These are phyloP conservation scores for Pseudisothecium myosuroides DNA, from an alignment of 225 moss, liverwort and hornwort species.

Conservation along the genomic window DNA sequence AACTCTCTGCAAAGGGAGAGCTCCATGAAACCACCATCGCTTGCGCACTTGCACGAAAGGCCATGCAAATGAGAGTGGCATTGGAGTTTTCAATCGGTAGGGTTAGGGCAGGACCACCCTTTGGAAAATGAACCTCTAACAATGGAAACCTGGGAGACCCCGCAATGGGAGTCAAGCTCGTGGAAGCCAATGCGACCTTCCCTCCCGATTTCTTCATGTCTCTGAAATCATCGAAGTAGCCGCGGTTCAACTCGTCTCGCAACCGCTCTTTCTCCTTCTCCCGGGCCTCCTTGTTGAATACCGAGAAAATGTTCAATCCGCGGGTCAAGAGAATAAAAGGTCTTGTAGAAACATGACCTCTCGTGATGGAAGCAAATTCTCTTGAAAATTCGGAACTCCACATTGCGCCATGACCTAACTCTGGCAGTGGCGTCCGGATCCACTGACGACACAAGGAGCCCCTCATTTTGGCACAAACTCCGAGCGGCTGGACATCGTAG, in stretches of 20 bases:
- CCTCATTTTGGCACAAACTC: not conserved
- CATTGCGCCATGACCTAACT: not conserved
- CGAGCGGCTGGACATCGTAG: not conserved
- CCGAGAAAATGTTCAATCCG: constrained; percentile 33
- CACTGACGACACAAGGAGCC: not conserved
- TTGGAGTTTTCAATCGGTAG: constrained; percentile 4
- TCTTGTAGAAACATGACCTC: not conserved
- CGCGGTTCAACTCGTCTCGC: constrained; percentile 43
- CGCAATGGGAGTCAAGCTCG: constrained; percentile 20
- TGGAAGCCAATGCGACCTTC: constrained; percentile 20
- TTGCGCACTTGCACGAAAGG: constrained; percentile 50
- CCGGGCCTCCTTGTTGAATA: constrained; percentile 31
- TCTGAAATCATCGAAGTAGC: constrained; percentile 43
- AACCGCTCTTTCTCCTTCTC: constrained; percentile 25
- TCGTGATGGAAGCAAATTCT: not conserved
- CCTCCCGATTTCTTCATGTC: constrained; percentile 34
- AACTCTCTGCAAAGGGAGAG: constrained; percentile 20
- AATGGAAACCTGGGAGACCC: constrained; percentile 16
- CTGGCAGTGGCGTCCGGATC: not conserved
- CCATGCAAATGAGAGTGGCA: constrained; percentile 23
- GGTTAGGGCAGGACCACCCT: constrained; percentile 1
- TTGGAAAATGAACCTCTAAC: constrained; percentile 21
- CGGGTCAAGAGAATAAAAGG: not conserved
- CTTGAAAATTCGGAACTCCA: not conserved
- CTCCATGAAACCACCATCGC: constrained; percentile 52